Conservation (phyloP, 2,329 filamentous ascomycete species). For the Pseudogymnoascus sp. region DNA sequence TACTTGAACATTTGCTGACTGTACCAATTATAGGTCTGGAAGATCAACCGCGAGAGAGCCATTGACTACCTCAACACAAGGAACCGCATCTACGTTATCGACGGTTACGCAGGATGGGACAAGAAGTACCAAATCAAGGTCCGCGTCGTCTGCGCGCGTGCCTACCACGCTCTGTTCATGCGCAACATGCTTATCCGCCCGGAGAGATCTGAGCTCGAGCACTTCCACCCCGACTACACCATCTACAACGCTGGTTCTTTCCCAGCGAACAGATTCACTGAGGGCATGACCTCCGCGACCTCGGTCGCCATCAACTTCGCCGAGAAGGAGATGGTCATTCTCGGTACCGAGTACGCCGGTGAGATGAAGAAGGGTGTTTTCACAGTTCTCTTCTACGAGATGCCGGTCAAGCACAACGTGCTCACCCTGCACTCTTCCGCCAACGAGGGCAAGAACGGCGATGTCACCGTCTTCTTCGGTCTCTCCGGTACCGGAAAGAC, state of each 20-base stretch:
- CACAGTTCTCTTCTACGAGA: slow-evolving; percentile 99
- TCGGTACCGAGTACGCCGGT: slow-evolving; percentile 96
- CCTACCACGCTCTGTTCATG: slow-evolving; percentile 99
- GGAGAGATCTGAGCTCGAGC: slow-evolving; percentile 79
- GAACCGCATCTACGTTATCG: slow-evolving; percentile 96
- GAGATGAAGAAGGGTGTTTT: slow-evolving; percentile 99
- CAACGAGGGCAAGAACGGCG: slow-evolving; percentile 89
- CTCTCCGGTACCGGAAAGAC: slow-evolving; percentile 98
- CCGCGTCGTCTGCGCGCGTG: slow-evolving; percentile 94
- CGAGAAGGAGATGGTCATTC: slow-evolving; percentile 99
- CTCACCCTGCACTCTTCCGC: slow-evolving; percentile 96
- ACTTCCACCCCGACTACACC: slow-evolving; percentile 98
- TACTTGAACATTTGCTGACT: background rate
- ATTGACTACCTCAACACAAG: slow-evolving; percentile 99
- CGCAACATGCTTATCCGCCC: slow-evolving; percentile 99
- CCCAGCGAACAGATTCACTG: slow-evolving; percentile 96
- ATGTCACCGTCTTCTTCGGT: slow-evolving; percentile 98
- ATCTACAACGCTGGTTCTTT: slow-evolving; percentile 99
- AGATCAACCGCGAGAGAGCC: slow-evolving; percentile 97
- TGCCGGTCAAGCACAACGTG: slow-evolving; percentile 99
- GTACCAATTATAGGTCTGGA: slow-evolving; percentile 67
- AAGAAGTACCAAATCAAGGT: slow-evolving; percentile 96
- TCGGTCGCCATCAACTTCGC: slow-evolving; percentile 98
- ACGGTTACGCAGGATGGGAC: slow-evolving; percentile 97
- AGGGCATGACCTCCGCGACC: slow-evolving; percentile 96